Evolutionary conservation across 352 stramenopile genomes (phyloP).

Genomic region (Phytopythium oedochilum): DNA sequence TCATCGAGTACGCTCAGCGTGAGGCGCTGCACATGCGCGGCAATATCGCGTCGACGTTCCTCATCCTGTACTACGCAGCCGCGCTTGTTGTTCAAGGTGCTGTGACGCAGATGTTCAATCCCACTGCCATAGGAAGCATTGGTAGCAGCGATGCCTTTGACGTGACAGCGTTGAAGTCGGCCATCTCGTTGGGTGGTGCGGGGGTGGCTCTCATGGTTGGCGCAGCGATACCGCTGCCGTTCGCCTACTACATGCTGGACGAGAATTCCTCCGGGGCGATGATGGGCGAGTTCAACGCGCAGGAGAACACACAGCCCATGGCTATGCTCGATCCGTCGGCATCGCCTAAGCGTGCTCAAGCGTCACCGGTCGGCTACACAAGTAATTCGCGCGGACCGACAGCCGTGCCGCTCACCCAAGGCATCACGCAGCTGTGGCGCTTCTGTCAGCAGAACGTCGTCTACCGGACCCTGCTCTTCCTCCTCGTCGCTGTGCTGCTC

Average conservation of each 20-base stretch:
- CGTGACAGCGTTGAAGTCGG: conserved; percentile 8
- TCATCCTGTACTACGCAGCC: conserved; percentile 37
- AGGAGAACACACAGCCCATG: background rate
- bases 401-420: conserved; percentile 13
- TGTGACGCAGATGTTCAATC: conserved; percentile 23
- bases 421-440: conserved; percentile 36
- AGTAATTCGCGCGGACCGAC: too few species aligned
- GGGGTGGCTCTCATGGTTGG: conserved; percentile 13
- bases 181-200: conserved; percentile 15
- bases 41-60: conserved; percentile 33
- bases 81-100: conserved; percentile 17
- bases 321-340: background rate
- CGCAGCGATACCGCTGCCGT: conserved; percentile 25
- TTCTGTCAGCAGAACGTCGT: conserved; percentile 52
- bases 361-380: too few species aligned
- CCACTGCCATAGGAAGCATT: conserved; percentile 8
- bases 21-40: conserved; percentile 42
- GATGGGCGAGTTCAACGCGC: conserved; percentile 8
- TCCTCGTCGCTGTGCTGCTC: conserved; percentile 32
- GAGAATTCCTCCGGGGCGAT: conserved; percentile 16
- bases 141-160: conserved; percentile 2
- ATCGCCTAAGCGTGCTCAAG: conserved; percentile 1
- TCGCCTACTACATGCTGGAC: conserved; percentile 27
- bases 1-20: conserved; percentile 48
- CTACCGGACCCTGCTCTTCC: conserved; percentile 45